A percentile compares a stretch with the other conserved stretches of the same genome.
These are phyloP conservation scores for Prunus campanulata DNA, from an alignment of 306 rosid genomes.

Conservation along the genomic window DNA sequence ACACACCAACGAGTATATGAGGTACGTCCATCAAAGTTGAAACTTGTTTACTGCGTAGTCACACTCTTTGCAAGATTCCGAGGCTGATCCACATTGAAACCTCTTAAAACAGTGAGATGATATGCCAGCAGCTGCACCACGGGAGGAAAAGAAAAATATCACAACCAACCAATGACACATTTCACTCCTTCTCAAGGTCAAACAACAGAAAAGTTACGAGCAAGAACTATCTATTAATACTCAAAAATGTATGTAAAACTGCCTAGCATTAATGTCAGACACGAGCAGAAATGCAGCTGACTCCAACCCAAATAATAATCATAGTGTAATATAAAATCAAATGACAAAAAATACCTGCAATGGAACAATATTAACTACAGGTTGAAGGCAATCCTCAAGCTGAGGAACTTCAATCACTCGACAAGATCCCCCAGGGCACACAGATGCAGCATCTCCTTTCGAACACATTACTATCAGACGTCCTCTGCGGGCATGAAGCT, in stretches of 20 bases:
- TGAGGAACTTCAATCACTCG: slow-evolving; percentile 86
- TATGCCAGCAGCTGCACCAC: slow-evolving; percentile 82
- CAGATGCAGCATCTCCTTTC: slow-evolving; percentile 74
- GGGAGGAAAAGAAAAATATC: slow-evolving; percentile 10
- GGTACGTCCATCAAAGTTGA: neutral
- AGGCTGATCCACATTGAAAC: slow-evolving; percentile 94
- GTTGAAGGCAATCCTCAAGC: slow-evolving; percentile 96
- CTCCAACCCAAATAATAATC: neutral
- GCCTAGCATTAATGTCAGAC: neutral
- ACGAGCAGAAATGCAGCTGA: neutral
- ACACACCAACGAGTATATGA: neutral
- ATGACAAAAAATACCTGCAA: slow-evolving; percentile 55
- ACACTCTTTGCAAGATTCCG: slow-evolving; percentile 99
- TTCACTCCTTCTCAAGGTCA: neutral
- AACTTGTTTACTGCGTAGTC: slow-evolving; percentile 56
- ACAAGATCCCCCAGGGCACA: slow-evolving; percentile 59
- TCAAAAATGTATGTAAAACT: neutral
- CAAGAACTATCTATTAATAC: neutral
- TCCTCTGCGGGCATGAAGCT: slow-evolving; percentile 96
- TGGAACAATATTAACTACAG: slow-evolving; percentile 87
- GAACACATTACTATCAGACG: slow-evolving; percentile 92
- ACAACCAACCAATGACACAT: neutral
- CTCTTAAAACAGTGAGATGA: slow-evolving; percentile 94
- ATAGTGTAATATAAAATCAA: neutral
- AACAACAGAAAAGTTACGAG: neutral